A percentile compares a stretch with the other conserved stretches of the same genome.
phyloP scores from a whole-genome alignment of 1,139 yeast genomes.

The Geotrichum bryndzae region DNA sequence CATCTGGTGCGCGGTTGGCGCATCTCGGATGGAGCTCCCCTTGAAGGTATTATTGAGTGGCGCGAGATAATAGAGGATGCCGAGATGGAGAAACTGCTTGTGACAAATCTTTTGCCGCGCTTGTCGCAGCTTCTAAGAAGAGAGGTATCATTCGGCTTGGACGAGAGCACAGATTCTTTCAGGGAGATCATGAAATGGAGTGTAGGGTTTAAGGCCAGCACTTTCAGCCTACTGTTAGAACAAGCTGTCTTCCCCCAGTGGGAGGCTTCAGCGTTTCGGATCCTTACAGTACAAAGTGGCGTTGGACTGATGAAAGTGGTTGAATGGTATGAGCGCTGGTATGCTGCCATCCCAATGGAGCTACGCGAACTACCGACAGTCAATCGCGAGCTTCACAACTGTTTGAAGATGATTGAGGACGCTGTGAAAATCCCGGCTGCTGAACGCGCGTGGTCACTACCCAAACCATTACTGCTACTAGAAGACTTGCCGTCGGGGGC shows the following conservation, averaged over 20 bases:
- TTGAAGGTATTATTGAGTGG: slow-evolving; percentile 37
- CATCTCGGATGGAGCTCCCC: slow-evolving; percentile 26
- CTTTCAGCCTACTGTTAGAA: slow-evolving; percentile 28
- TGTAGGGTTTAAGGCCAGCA: slow-evolving; percentile 22
- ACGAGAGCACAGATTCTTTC: not conserved
- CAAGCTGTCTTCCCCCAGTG: slow-evolving; percentile 35
- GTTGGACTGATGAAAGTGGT: slow-evolving; percentile 18
- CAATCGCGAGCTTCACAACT: slow-evolving; percentile 27
- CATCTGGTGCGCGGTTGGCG: slow-evolving; percentile 36
- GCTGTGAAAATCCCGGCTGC: slow-evolving; percentile 20
- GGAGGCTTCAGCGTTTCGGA: slow-evolving; percentile 19
- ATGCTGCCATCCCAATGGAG: slow-evolving; percentile 26
- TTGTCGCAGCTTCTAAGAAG: slow-evolving; percentile 27
- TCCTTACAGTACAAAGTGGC: not conserved
- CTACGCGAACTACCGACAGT: slow-evolving; percentile 25
- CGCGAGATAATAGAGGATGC: slow-evolving; percentile 37
- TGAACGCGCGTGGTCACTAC: slow-evolving; percentile 1
- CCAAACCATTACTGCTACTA: slow-evolving; percentile 7
- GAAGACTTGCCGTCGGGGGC: not conserved
- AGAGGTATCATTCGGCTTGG: not conserved
- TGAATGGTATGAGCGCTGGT: slow-evolving; percentile 35
- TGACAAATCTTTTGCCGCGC: slow-evolving; percentile 33
- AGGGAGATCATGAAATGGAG: slow-evolving; percentile 9
- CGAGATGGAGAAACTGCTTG: slow-evolving; percentile 28
- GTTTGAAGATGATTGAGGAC: slow-evolving; percentile 35